These are phyloP conservation scores for Platanus orientalis DNA, from an alignment of 164 flowering plant species.

Conservation along the genomic window DNA sequence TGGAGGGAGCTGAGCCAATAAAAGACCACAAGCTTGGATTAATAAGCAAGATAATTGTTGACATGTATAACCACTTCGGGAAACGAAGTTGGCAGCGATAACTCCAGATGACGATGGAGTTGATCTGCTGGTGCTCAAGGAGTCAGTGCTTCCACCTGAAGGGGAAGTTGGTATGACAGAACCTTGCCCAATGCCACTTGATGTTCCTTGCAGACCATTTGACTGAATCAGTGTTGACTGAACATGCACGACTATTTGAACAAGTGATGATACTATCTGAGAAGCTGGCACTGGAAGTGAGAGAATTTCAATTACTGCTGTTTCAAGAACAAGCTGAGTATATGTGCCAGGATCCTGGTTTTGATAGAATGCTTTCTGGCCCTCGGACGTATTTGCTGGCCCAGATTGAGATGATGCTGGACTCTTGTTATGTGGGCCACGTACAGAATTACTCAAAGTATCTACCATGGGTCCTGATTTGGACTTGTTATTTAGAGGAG, in stretches of 20 bases:
- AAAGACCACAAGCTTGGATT: constrained; percentile 96
- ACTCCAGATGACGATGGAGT: constrained; percentile 64
- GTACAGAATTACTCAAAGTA: constrained; percentile 36
- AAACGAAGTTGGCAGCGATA: constrained; percentile 67
- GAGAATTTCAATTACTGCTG: constrained; percentile 87
- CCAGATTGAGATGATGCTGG: constrained; percentile 55
- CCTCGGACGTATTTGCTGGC: constrained; percentile 47
- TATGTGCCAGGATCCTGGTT: constrained; percentile 94
- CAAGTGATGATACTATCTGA: constrained; percentile 80
- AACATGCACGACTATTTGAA: constrained; percentile 84
- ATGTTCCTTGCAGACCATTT: constrained; percentile 60
- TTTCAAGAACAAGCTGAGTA: constrained; percentile 94
- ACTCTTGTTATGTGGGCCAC: constrained; percentile 47
- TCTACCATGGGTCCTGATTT: constrained; percentile 59
- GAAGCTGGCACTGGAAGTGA: constrained; percentile 87
- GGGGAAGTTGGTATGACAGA: constrained; percentile 91
- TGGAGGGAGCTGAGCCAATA: constrained; percentile 90
- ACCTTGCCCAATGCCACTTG: constrained; percentile 52
- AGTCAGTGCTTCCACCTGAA: constrained; percentile 94
- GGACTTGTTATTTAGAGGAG: constrained; percentile 60
- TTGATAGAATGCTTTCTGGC: constrained; percentile 87
- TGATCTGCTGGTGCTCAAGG: constrained; percentile 71
- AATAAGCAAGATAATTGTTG: constrained; percentile 88
- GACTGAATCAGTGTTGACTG: constrained; percentile 90
- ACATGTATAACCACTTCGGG: constrained; percentile 84